Base-by-base conservation (phyloP, 257 asterid genomes). In the Orobanche coerulescens region DNA sequence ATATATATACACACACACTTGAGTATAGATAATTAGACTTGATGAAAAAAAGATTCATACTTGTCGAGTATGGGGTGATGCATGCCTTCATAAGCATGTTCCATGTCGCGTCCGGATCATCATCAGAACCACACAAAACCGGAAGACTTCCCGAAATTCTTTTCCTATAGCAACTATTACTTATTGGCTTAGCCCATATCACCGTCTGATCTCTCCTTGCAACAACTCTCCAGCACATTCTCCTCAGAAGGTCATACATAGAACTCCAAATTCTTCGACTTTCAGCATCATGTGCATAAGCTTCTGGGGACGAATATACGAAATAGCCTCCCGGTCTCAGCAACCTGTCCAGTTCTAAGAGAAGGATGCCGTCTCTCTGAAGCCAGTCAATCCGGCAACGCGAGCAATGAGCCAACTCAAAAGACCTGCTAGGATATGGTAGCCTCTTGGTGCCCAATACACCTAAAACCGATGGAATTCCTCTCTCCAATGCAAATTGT, bases 311-410 rank as follows among this genome's bases (percentile, higher is more conserved):
- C 53, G 96, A 88, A 64, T 84, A 88, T 14, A 85, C 96, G 54
- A 92, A 88, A 72, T 92, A 84, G 24, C 95, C 98, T 61, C 98
- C 96, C 1, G 96, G 98, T 62, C 96, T 83, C 44, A 92, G 84
- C 78, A 92, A 63, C 65, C 98, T 81, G 79, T 92, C 96, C 72
- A 92, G 73, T 67, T 88, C 98, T 49, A 86, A 77, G 78, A 92
- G 74, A 64, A 92, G 95, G 43, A 92, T 61, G 18, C 98, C 98
- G 55, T 86, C 96, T 68, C 98, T 77, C 77, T 91, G 98, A 62
- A 91, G 94, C 98, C 98, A 91, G 74, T 91, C 95, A 31, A 91
- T 91, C 71, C 96, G 70, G 71, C 97, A 91, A 31, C 97, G 96
- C 9, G 96, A 91, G 73, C 97, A 88, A 71, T 91, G 98, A 26